A percentile compares a stretch with the other conserved stretches of the same genome.
These are phyloP conservation scores for Gryganskiella cystojenkinii DNA, from an alignment of 192 early-diverging fungal genomes.

Conservation along the genomic window DNA sequence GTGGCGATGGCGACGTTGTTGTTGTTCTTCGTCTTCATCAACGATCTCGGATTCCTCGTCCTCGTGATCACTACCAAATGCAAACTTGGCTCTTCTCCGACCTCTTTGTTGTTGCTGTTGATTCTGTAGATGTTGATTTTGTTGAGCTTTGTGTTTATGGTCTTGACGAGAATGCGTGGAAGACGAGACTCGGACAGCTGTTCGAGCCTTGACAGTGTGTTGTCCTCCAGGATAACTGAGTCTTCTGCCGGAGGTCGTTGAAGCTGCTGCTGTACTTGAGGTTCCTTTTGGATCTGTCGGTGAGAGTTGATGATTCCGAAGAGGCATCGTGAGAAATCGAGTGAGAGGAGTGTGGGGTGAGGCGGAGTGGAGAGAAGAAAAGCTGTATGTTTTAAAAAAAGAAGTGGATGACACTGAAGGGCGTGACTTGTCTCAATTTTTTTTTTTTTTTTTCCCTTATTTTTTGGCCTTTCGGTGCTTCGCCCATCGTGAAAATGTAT, in stretches of 20 bases:
- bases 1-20: constrained; percentile 1
- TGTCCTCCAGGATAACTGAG: constrained; percentile 16
- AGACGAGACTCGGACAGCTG: constrained; percentile 15
- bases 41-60: constrained; percentile 7
- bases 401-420: no score
- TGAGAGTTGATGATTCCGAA: no score
- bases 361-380: no score
- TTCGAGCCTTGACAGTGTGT: constrained; percentile 2
- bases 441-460: no score
- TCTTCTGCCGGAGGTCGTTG: not conserved
- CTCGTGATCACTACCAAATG: constrained; percentile 15
- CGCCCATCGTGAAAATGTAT: no score
- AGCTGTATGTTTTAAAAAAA: no score
- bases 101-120: constrained; percentile 5
- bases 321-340: no score
- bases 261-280: not conserved
- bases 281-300: not conserved
- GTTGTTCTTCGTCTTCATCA: constrained; percentile 4
- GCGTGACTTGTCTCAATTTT: no score
- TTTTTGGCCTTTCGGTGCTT: no score
- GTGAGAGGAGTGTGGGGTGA: no score
- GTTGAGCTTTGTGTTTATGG: not conserved
- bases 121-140: not conserved
- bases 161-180: not conserved
- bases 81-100: constrained; percentile 30